Evolutionary conservation across 441 rosid species (phyloP).

Genomic region (Croton laevigatus): DNA sequence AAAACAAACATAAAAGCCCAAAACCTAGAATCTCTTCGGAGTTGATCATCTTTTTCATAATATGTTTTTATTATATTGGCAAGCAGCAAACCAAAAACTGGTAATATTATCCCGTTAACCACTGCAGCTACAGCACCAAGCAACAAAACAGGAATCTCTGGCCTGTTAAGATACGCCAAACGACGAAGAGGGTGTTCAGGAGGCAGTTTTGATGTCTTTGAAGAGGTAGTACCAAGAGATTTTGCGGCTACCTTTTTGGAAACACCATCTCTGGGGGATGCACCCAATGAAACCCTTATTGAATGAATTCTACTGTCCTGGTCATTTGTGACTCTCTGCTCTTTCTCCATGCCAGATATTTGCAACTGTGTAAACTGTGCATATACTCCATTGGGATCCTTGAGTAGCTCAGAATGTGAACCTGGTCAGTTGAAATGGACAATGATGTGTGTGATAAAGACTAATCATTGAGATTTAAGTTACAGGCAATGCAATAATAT

Average conservation of each 20-base stretch:
- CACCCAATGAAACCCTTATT: conserved; percentile 34
- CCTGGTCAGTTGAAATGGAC: conserved; percentile 37
- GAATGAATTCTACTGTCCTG: conserved; percentile 28
- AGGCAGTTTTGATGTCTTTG: conserved; percentile 18
- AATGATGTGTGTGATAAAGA: not conserved
- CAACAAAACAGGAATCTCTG: conserved; percentile 50
- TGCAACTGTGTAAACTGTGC: conserved; percentile 44
- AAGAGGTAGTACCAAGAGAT: not conserved
- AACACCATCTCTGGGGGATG: conserved; percentile 28
- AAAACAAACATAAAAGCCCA: conserved; percentile 49
- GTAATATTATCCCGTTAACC: conserved; percentile 42
- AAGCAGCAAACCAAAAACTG: conserved; percentile 49
- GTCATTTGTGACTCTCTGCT: conserved; percentile 20
- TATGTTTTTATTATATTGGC: conserved; percentile 49
- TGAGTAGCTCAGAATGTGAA: conserved; percentile 52
- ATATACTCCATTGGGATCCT: conserved; percentile 48
- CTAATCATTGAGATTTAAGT: not conserved
- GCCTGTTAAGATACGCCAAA: conserved; percentile 52
- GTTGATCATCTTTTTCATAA: conserved; percentile 40
- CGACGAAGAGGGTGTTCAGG: conserved; percentile 42
- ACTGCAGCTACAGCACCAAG: conserved; percentile 47
- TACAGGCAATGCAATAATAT: not conserved
- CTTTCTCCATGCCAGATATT: conserved; percentile 29
- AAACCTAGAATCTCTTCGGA: conserved; percentile 47
- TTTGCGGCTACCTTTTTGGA: conserved; percentile 17